Evolutionary conservation across 2,329 filamentous ascomycete genomes (phyloP).

Genomic region (Akanthomyces lecanii): DNA sequence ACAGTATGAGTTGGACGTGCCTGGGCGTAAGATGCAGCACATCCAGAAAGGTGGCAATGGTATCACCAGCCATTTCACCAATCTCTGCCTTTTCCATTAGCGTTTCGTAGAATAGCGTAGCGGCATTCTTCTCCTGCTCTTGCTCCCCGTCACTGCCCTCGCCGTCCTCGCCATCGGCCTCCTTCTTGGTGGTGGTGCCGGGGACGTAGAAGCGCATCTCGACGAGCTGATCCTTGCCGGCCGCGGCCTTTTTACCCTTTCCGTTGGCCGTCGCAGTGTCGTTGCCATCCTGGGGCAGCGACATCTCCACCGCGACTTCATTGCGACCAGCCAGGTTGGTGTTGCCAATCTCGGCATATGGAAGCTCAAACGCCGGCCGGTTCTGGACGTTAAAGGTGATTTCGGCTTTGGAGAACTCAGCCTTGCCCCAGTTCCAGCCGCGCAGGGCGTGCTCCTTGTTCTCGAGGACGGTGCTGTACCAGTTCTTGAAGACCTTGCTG

Average conservation of each 20-base stretch:
- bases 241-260: conserved; percentile 84
- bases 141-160: conserved; percentile 55
- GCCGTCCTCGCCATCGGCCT: conserved; percentile 58
- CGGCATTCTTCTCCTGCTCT: conserved; percentile 88
- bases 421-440: conserved; percentile 99
- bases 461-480: conserved; percentile 92
- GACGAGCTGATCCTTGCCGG: conserved; percentile 85
- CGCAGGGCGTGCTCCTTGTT: conserved; percentile 89
- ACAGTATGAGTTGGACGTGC: conserved; percentile 38
- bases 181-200: conserved; percentile 77
- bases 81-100: conserved; percentile 98
- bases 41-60: conserved; percentile 94
- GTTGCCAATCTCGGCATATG: conserved; percentile 96
- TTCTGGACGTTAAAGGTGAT: conserved; percentile 96
- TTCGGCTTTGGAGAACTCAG: conserved; percentile 92
- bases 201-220: conserved; percentile 99
- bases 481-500: conserved; percentile 91
- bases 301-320: conserved; percentile 94
- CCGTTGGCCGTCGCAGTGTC: conserved; percentile 70
- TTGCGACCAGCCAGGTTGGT: conserved; percentile 97
- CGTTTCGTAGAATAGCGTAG: conserved; percentile 96
- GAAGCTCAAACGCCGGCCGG: conserved; percentile 91
- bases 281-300: conserved; percentile 65
- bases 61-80: conserved; percentile 97
- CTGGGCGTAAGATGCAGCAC: conserved; percentile 94